These are phyloP conservation scores for Allantophomopsis lycopodina DNA, from an alignment of 2,329 filamentous ascomycete genomes.

Conservation along the genomic window DNA sequence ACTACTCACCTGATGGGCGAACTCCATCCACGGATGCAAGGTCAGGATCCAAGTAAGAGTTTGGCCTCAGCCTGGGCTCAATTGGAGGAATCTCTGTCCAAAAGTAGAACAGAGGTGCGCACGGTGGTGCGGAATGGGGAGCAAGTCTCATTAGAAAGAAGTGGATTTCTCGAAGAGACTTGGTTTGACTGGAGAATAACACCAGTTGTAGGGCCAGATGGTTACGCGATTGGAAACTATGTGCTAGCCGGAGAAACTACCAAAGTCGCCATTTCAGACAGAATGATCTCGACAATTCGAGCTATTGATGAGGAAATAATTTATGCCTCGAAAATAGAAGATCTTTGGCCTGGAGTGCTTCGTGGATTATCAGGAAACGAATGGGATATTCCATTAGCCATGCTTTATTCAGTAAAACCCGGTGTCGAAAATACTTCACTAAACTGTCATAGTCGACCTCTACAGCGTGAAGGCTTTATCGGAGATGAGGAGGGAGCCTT, in stretches of 20 bases:
- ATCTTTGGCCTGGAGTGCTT: slow-evolving; percentile 19
- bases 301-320: slow-evolving; percentile 16
- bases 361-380: slow-evolving; percentile 11
- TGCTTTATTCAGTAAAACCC: slow-evolving; percentile 17
- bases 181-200: slow-evolving; percentile 25
- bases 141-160: slow-evolving; percentile 15
- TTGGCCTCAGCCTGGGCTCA: slow-evolving; percentile 21
- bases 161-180: slow-evolving; percentile 20
- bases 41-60: slow-evolving; percentile 19
- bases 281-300: slow-evolving; percentile 21
- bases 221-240: slow-evolving; percentile 25
- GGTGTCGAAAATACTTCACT: slow-evolving; percentile 12
- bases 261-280: slow-evolving; percentile 19
- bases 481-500: slow-evolving; percentile 52
- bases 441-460: too few relatives aligned
- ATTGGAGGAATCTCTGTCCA: slow-evolving; percentile 15
- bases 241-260: slow-evolving; percentile 19
- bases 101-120: slow-evolving; percentile 12
- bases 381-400: slow-evolving; percentile 16
- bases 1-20: slow-evolving; percentile 16
- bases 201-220: slow-evolving; percentile 23
- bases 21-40: slow-evolving; percentile 19
- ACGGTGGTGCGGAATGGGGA: slow-evolving; percentile 11
- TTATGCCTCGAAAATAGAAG: slow-evolving; percentile 7
- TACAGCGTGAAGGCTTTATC: neutral